Evolutionary conservation across 176 grass and related monocot species (phyloP), one percentile per base, ranked within the genome.

Genomic region (Eremochloa ophiuroides): DNA sequence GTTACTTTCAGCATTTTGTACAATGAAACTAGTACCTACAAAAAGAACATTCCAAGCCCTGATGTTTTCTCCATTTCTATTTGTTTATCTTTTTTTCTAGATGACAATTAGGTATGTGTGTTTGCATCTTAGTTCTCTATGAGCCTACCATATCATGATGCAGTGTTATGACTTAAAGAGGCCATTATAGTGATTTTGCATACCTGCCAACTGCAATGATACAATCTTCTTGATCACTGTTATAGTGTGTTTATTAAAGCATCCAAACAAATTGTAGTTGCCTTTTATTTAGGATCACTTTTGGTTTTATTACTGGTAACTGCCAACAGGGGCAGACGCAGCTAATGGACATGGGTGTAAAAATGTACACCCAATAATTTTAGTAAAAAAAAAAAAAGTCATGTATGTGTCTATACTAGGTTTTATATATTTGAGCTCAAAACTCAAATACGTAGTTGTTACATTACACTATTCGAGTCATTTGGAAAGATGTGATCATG

Each of bases 51-150:
- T 51, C 28, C 4, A 33, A 18, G 15, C 26, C 43, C 69, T 25
- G 29, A 7, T 29, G 12, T 71, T 71, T 48, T 12, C 27, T 22
- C 43, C 44, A 50, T 47, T 53, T 75, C 0, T 26, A 26, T 43
- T 65, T 73, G 14, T 47, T 50, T 53, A 42, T 63, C 59, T 0
- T 64, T 66, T 65, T 65, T 79, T n/a, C 20, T 23, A 66, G 55
- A 34, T 58, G 77, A 67, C 11, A 11, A 62, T 66, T 67, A 55
- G 35, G 47, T 47, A 28, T 46, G 22, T 80, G 26, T 66, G 23
- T 58, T 80, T 80, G 13, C 22, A 59, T 75, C 4, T 75, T 74
- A 75, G 22, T 74, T 85, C 65, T 78, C 41, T 55, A 37, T 74
- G 37, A 58, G 22, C 74, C 73, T 29, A 80, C 62, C 15, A 8